A percentile compares a stretch with the other conserved stretches of the same genome.
phyloP scores from a whole-genome alignment of 2,329 filamentous ascomycete genomes.

The Periconia digitata region DNA sequence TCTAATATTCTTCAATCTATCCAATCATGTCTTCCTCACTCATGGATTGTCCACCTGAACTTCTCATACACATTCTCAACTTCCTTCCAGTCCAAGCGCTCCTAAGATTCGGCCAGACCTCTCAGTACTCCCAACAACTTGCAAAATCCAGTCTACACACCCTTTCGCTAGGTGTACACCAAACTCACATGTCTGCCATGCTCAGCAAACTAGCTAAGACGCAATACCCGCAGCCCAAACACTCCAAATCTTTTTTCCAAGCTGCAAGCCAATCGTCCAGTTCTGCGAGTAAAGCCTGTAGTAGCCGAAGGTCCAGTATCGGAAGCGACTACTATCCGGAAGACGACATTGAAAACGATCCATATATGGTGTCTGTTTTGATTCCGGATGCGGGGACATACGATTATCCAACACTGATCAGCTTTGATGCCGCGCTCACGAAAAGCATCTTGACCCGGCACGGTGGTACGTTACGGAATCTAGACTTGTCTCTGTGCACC shows the following conservation, averaged over 20 bases:
- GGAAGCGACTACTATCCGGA: slow-evolving; percentile 1
- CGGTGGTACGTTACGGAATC: slow-evolving; percentile 22
- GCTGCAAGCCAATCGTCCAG: not conserved
- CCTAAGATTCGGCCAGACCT: slow-evolving; percentile 39
- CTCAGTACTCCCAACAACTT: slow-evolving; percentile 24
- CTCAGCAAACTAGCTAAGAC: slow-evolving; percentile 59
- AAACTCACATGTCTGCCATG: slow-evolving; percentile 70
- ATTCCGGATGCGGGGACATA: slow-evolving; percentile 25
- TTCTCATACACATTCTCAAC: slow-evolving; percentile 35
- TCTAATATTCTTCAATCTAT: not conserved
- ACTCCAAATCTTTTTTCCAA: slow-evolving; percentile 6
- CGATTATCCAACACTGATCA: slow-evolving; percentile 21
- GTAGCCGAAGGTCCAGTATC: not conserved
- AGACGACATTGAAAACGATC: slow-evolving; percentile 7
- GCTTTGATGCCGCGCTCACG: slow-evolving; percentile 32
- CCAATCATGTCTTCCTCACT: slow-evolving; percentile 21
- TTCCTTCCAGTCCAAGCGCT: slow-evolving; percentile 34
- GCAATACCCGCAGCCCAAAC: slow-evolving; percentile 11
- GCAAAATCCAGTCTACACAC: slow-evolving; percentile 43
- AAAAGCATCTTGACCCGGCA: slow-evolving; percentile 29
- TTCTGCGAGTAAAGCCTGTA: not conserved
- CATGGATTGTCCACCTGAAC: slow-evolving; percentile 34
- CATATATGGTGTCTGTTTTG: slow-evolving; percentile 18
- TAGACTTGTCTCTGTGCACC: slow-evolving; percentile 34
- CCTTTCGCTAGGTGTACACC: slow-evolving; percentile 83